phyloP scores from a whole-genome alignment of 257 asterid species.

The Plantago ovata region DNA sequence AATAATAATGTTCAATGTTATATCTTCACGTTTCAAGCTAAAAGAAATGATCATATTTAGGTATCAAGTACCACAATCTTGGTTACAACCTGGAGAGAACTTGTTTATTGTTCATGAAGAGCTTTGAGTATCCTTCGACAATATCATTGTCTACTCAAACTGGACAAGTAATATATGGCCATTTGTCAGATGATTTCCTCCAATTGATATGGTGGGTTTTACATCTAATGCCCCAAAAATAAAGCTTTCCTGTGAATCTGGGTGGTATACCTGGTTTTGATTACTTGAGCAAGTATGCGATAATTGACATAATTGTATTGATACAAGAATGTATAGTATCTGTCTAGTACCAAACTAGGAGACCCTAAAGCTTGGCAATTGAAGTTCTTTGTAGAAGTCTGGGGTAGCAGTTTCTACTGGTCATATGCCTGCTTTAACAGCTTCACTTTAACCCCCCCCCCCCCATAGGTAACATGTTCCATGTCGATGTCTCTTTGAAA shows the following conservation, averaged over 20 bases:
- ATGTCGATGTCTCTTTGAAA: too few relatives aligned
- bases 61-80: conserved; percentile 67
- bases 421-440: too few relatives aligned
- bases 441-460: too few relatives aligned
- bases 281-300: not conserved
- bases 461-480: too few relatives aligned
- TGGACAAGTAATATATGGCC: too few relatives aligned
- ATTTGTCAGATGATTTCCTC: conserved; percentile 59
- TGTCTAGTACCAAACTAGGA: conserved; percentile 35
- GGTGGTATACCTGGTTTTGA: too few relatives aligned
- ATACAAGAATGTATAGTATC: conserved; percentile 53
- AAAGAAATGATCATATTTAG: conserved; percentile 22
- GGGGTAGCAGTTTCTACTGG: conserved; percentile 4
- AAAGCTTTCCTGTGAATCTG: conserved; percentile 51
- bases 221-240: conserved; percentile 36
- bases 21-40: too few relatives aligned
- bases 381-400: conserved; percentile 54
- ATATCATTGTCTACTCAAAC: conserved; percentile 37
- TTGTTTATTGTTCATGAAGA: conserved; percentile 75
- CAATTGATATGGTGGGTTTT: conserved; percentile 45
- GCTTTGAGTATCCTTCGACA: conserved; percentile 59
- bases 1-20: too few relatives aligned
- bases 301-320: not conserved
- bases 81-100: too few relatives aligned
- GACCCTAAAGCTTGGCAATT: conserved; percentile 56